A percentile compares a stretch with the other conserved stretches of the same genome.
phyloP scores from a whole-genome alignment of 257 asterid genomes.

The Oldenlandia corymbosa region DNA sequence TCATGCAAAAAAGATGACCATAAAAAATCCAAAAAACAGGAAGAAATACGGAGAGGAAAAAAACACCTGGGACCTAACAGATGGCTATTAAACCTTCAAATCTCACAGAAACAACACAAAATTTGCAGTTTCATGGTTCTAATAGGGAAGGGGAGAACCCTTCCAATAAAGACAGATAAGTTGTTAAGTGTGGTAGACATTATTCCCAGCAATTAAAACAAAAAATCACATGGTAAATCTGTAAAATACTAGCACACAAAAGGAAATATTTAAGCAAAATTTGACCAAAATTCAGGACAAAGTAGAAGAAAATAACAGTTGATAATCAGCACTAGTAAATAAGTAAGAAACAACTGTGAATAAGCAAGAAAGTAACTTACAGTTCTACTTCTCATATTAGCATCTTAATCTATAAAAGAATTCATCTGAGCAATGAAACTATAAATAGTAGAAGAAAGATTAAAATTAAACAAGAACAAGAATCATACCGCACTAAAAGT shows the following conservation, averaged over 20 bases:
- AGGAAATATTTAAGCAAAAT: background rate
- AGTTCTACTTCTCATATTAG: background rate
- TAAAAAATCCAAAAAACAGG: background rate
- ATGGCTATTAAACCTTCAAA: background rate
- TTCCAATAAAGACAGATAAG: background rate
- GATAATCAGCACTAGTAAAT: background rate
- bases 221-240: background rate
- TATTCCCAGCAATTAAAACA: background rate
- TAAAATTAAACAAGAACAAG: conserved; percentile 13
- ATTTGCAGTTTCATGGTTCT: background rate
- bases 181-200: background rate
- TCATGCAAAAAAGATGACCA: background rate
- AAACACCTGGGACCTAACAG: background rate
- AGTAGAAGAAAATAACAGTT: conserved; percentile 4
- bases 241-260: background rate
- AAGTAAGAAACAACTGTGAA: background rate
- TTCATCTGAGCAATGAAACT: background rate
- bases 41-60: background rate
- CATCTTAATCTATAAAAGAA: background rate
- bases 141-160: background rate
- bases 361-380: background rate
- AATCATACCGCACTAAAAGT: conserved; percentile 91
- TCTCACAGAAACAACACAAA: background rate
- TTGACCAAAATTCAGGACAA: background rate
- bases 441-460: background rate